Evolutionary conservation across 2,329 filamentous ascomycete genomes (phyloP).

Genomic region (Elsinoe batatas): DNA sequence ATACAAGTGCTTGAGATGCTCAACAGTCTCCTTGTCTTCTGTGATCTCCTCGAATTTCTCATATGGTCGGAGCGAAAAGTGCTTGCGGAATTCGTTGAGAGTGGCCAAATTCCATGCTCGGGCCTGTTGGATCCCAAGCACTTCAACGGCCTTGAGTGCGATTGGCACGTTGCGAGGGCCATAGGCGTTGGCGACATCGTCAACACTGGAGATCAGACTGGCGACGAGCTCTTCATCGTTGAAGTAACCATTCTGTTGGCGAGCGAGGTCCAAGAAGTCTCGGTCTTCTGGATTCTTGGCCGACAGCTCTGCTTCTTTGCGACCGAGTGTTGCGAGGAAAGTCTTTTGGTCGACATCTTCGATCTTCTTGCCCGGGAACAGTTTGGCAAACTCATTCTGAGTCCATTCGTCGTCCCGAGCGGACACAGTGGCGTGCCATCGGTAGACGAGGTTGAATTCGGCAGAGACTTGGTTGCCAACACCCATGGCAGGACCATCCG

Average conservation of each 20-base stretch:
- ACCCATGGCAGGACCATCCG: slow-evolving; percentile 30
- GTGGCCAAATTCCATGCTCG: slow-evolving; percentile 53
- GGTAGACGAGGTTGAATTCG: slow-evolving; percentile 46
- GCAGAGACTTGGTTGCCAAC: slow-evolving; percentile 43
- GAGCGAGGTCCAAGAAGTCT: slow-evolving; percentile 25
- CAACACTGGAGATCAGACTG: slow-evolving; percentile 48
- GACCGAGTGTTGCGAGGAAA: slow-evolving; percentile 23
- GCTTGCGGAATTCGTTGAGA: slow-evolving; percentile 55
- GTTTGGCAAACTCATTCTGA: slow-evolving; percentile 28
- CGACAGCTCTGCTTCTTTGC: slow-evolving; percentile 23
- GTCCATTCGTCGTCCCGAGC: slow-evolving; percentile 38
- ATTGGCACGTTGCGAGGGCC: slow-evolving; percentile 51
- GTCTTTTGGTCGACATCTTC: slow-evolving; percentile 19
- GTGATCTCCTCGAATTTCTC: slow-evolving; percentile 51
- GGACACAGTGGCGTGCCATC: slow-evolving; percentile 40
- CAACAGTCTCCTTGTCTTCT: slow-evolving; percentile 45
- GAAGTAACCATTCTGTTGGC: slow-evolving; percentile 40
- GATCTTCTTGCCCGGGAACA: slow-evolving; percentile 20
- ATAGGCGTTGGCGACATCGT: slow-evolving; percentile 51
- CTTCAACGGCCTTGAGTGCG: slow-evolving; percentile 50
- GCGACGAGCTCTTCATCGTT: slow-evolving; percentile 48
- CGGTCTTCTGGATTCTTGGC: slow-evolving; percentile 24
- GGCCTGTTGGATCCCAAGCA: slow-evolving; percentile 52
- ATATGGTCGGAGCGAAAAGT: slow-evolving; percentile 51
- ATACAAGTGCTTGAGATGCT: slow-evolving; percentile 50